Evolutionary conservation across 371 early-diverging fungal genomes (phyloP).

Genomic region (Blastocladiella emersonii): DNA sequence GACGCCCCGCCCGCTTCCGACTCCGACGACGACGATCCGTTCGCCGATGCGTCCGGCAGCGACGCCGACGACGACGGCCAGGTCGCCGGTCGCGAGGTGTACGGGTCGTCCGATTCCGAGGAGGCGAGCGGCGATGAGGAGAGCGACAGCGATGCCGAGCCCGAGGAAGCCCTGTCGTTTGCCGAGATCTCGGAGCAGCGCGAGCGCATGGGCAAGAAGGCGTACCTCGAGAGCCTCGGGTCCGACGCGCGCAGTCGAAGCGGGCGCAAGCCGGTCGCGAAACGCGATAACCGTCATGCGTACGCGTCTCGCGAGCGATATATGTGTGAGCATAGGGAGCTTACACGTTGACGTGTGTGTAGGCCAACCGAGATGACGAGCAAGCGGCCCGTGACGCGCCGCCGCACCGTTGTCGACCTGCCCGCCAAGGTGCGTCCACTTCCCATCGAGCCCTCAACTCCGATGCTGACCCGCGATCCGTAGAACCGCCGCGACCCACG

Average conservation of each 20-base stretch:
- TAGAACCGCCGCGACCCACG: conserved; percentile 72
- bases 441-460: not conserved
- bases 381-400: conserved; percentile 62
- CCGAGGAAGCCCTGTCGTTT: conserved; percentile 14
- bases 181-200: conserved; percentile 23
- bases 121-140: not conserved
- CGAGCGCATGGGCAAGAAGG: conserved; percentile 31
- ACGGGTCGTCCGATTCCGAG: conserved; percentile 9
- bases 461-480: too few species aligned
- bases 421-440: conserved; percentile 27
- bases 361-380: conserved; percentile 68
- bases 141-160: not conserved
- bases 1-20: too few species aligned
- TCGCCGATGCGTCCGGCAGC: too few species aligned
- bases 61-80: too few species aligned
- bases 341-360: too few species aligned
- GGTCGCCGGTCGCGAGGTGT: too few species aligned
- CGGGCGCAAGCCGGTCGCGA: conserved; percentile 3
- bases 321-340: too few species aligned
- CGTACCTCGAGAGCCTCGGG: conserved; percentile 28
- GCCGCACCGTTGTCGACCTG: conserved; percentile 55
- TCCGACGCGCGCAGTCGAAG: too few species aligned
- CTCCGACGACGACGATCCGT: too few species aligned
- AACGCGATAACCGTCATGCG: conserved; percentile 22
- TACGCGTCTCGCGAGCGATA: too few species aligned